phyloP scores from a whole-genome alignment of 2,329 filamentous ascomycete genomes.

The Neopestalotiopsis rosae region DNA sequence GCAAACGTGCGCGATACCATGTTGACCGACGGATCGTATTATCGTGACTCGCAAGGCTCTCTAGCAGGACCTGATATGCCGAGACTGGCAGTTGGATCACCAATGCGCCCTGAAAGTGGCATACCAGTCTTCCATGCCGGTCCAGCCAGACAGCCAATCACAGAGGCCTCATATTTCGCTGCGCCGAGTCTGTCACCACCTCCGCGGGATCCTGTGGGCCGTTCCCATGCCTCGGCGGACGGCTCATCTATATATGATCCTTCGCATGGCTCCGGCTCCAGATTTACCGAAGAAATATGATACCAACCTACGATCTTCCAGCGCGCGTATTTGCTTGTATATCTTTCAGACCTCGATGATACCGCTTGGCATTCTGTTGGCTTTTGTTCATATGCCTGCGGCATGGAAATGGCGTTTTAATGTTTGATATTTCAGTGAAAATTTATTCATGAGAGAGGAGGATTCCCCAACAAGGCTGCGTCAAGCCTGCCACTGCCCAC shows the following conservation, averaged over 20 bases:
- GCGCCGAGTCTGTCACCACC: conserved; percentile 36
- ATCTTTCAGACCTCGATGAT: conserved; percentile 30
- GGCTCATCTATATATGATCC: conserved; percentile 32
- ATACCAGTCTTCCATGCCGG: conserved; percentile 67
- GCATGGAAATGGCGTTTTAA: conserved; percentile 32
- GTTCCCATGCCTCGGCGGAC: conserved; percentile 42
- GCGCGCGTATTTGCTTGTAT: conserved; percentile 24
- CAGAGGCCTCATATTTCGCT: conserved; percentile 57
- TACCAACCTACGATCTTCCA: conserved; percentile 19
- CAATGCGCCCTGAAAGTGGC: conserved; percentile 66
- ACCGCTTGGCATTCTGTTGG: conserved; percentile 30
- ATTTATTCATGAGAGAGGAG: conserved; percentile 21
- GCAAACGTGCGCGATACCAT: conserved; percentile 41
- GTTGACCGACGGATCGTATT: conserved; percentile 57
- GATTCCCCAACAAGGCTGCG: not conserved
- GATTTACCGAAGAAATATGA: conserved; percentile 49
- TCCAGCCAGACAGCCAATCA: conserved; percentile 67
- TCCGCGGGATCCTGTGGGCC: conserved; percentile 41
- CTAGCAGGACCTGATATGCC: conserved; percentile 38
- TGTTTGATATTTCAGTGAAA: conserved; percentile 27
- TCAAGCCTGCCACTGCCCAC: not conserved
- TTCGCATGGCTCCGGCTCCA: conserved; percentile 40
- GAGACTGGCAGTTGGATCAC: conserved; percentile 58
- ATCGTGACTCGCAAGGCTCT: conserved; percentile 57
- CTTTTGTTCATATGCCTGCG: conserved; percentile 27